Base-by-base conservation (phyloP, 352 stramenopile species). In the Phytophthora megakarya region DNA sequence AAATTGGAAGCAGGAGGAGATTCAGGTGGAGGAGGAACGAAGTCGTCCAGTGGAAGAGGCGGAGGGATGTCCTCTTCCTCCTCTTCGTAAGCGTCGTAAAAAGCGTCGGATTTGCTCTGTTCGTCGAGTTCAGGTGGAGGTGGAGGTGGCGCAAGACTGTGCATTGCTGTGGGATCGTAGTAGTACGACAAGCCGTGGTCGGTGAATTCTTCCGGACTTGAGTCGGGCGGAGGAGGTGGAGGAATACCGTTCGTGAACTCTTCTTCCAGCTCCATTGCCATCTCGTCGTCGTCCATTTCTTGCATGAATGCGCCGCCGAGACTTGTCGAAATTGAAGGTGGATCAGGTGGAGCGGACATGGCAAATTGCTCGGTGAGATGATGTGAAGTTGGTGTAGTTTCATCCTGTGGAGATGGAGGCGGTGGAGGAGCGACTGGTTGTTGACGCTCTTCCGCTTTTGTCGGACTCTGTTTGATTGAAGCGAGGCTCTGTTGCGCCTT, bases 181-280 rank as follows among this genome's bases (percentile, higher is more conserved):
- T 84, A 88, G 45, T 88, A 88, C 48, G 78, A 88, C 18, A 88
- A 61, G 0, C 78, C 78, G 6, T 85, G 74, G 38, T 88, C 78
- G 1, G 66, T 61, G 59, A 85, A 88, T 37, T 67, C 62, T 3
- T 79, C 63, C 9, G 62, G 54, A 1, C 21, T 45, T 33, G 56
- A 49, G 21, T 65, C 61, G 5, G 38, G 40, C 10, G 59, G 65
- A 35, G 56, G 65, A 21, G 65, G 65, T 5, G 65, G 65, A 7
- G 40, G 48, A 4, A 63, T 35, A 12, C 38, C 51, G 32, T 73
- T 65, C 0, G 33, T 39, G 19, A 67, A 65, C 18, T 64, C 40
- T 9, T 57, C 52, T 16, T 79, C 61, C 3, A 51, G 28, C 25
- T 75, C 72, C 23, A 65, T 71, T 10, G 61, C 43, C n/a, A 76